Evolutionary conservation across 257 asterid species (phyloP), one percentile per base, ranked within the genome.

Genomic region (Solanum pennellii): DNA sequence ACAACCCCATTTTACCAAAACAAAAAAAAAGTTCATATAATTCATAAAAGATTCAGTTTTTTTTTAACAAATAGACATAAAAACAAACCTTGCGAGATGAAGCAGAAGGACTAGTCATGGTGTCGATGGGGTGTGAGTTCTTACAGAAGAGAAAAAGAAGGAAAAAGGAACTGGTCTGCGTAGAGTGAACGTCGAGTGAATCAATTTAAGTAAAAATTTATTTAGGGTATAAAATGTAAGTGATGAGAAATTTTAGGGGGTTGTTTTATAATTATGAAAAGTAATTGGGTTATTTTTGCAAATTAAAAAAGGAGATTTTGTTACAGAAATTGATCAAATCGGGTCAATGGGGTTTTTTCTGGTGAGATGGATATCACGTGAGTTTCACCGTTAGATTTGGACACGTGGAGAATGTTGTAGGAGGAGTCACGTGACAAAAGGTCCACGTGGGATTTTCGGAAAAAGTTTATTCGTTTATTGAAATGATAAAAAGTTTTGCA

Each of bases 11-110:
- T 71, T 75, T 49, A 16, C 42, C 15, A 49, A 49, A 80, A 29
- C 56, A 15, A 1, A 45, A 44, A 9, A 29, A 29, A 8, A 15
- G 6, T 25, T 79, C 12, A 18, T 76, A 56, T 73, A 76, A 29
- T 35, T 49, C 27, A 47, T 13, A 35, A 66, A 86, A 72, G 29
- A 71, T 56, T 52, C 65, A 69, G 49, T 2, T 27, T 23, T 41
- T 41, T 18, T 9, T 56, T 60, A 16, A 31, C 45, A 37, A 73
- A 52, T 33, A 84, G 85, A 72, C 62, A 45, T 44, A n/a, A 15
- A 75, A 66, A 69, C 72, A 72, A 25, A 89, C 91, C 91, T 89
- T 89, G 89, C 87, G 86, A 72, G 89, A 82, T 44, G 91, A 86
- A 72, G 86, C 87, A 16, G 89, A 86, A 76, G 91, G 71, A 41